These are phyloP conservation scores for Diaporthe velutina DNA, from an alignment of 2,329 filamentous ascomycete genomes.

Conservation along the genomic window DNA sequence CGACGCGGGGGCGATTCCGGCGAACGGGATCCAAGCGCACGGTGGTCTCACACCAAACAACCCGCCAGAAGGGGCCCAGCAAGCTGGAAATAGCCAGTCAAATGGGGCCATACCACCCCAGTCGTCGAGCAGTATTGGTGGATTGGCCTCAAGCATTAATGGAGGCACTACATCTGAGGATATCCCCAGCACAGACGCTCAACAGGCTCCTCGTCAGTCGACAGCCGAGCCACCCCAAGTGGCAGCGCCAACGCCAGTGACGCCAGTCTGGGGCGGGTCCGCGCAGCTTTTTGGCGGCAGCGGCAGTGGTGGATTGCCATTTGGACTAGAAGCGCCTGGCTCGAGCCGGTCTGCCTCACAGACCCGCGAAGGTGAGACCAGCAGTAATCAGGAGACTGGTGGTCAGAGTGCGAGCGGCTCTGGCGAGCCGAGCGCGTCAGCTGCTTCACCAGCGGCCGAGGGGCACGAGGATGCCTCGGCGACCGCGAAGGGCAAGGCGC, in stretches of 20 bases:
- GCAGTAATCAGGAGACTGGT: slow-evolving; percentile 9
- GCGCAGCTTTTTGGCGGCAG: slow-evolving; percentile 61
- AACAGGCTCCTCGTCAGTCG: slow-evolving; percentile 35
- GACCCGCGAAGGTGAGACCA: slow-evolving; percentile 39
- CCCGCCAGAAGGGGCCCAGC: slow-evolving; percentile 40
- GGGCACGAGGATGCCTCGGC: slow-evolving; percentile 40
- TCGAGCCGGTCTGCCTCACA: slow-evolving; percentile 31
- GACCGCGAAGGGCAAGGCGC: slow-evolving; percentile 47
- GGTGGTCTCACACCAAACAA: background rate
- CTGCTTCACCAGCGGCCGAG: slow-evolving; percentile 27
- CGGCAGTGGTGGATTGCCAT: slow-evolving; percentile 41
- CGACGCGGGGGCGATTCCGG: slow-evolving; percentile 42
- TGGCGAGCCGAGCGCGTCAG: background rate
- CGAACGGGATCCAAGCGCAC: background rate
- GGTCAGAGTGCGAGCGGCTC: background rate
- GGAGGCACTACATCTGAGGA: slow-evolving; percentile 14
- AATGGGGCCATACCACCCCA: background rate
- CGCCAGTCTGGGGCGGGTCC: slow-evolving; percentile 65
- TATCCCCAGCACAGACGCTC: slow-evolving; percentile 3
- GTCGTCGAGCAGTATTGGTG: background rate
- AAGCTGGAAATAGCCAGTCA: background rate
- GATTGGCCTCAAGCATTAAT: background rate
- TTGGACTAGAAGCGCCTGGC: slow-evolving; percentile 42
- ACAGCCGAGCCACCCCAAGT: slow-evolving; percentile 46
- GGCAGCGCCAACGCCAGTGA: slow-evolving; percentile 61